Base-by-base conservation (phyloP, 345 rosid species). In the Melaleuca quinquenervia region DNA sequence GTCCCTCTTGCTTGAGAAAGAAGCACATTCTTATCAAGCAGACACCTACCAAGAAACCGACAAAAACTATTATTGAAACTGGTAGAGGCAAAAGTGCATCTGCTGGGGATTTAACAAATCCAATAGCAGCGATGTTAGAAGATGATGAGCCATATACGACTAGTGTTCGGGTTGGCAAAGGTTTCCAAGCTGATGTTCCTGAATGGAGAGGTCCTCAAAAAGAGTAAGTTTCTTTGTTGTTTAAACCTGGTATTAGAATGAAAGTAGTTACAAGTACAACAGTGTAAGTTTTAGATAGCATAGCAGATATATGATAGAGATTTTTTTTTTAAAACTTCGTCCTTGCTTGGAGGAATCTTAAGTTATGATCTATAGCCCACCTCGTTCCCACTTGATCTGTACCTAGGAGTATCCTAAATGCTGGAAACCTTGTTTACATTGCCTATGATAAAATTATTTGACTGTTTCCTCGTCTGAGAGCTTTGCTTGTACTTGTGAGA, bases 171-270 rank as follows among this genome's bases (percentile, higher is more conserved):
- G 86, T 94, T 83, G 99, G 99, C 24, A 98, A 94, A 91, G 94
- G 95, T 89, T 94, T 93, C 88, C 99, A 98, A 94, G 96, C 97
- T 8, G 93, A 96, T 70, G 94, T 98, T 87, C 95, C 98, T 85
- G 96, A 93, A 45, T 94, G 99, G 97, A 90, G 91, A 74, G 98
- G 94, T 89, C 98, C 96, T 86, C 84, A 87, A 52, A 88, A 85
- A 50, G 85, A 89, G 98, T 97, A 92, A 85, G 93, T 90, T 84
- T 84, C 52, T 85, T 52, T 70, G 56, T 84, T 45, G 21, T 32
- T 49, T 24, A 18, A 52, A 60, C 82, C 53, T 0, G 0, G 49
- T 32, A 15, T 62, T 62, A 62, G 75, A 62, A 29, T 29, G 36
- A 62, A 62, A 62, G 44, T 29, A 62, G 8, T 62, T 62, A 62